Evolutionary conservation across 768 basidiomycete genomes (phyloP), one percentile per base, ranked within the genome.

Genomic region (Boletus tylopilopsis): DNA sequence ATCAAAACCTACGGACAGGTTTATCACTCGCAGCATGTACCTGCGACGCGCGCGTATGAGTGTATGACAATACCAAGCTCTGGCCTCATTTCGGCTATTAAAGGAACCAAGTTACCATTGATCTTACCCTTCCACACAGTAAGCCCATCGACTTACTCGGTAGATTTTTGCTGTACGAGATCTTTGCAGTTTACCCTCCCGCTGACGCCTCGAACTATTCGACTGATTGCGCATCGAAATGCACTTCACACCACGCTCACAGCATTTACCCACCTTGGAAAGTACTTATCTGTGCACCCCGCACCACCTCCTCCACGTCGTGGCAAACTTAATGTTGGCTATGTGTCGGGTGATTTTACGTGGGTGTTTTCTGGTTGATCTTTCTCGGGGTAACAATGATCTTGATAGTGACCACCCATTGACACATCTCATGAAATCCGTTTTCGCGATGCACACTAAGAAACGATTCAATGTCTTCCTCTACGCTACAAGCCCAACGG

Each of bases 121-220:
- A 72, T 79, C 18, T 53, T 79, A 7, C 77, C 77, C 1, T 79
- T 79, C 59, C 75, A 79, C 43, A 75, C 75, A 22, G 75, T 76
- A 46, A 49, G 73, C 50, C 18, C 24, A 9, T 32, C 21, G 4
- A 23, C 44, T 22, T 10, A 15, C 24, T 42, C 19, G 9, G 36
- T 16, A n/a, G 36, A 42, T 12, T 30, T n/a, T 22, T 36, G 6
- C 18, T 43, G 29, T 34, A 39, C 19, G n/a, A 38, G 33, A 21
- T 21, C n/a, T 52, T 42, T 35, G 29, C 53, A 76, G 75, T 79
- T 79, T 63, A 74, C 73, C 3, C 71, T 76, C 43, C 72, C 78
- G 9, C 54, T 79, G 34, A 61, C 65, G 2, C 50, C 73, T 18
- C 67, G 76, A 18, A 63, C 66, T 22, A 72, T 69, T 21, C 74